phyloP scores from a whole-genome alignment of 2,329 filamentous ascomycete species.

The Magnaporthales sp. region DNA sequence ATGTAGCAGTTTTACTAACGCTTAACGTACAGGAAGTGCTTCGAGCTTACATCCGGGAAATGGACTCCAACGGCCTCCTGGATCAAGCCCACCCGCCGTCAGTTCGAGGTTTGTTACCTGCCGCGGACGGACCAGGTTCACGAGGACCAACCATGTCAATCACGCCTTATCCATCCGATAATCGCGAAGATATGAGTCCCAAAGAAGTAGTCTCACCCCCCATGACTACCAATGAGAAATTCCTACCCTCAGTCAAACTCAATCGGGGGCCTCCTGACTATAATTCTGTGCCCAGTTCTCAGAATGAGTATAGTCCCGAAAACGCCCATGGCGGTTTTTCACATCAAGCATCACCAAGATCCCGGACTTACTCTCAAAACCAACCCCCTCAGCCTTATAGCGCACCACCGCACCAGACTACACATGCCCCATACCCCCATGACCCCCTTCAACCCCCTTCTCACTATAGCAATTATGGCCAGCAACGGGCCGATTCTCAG shows the following conservation, averaged over 20 bases:
- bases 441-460: not conserved
- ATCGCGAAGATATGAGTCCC: constrained; percentile 15
- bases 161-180: constrained; percentile 11
- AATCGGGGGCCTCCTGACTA: constrained; percentile 16
- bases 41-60: constrained; percentile 51
- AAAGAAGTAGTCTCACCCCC: constrained; percentile 26
- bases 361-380: not conserved
- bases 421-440: constrained; percentile 2
- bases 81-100: constrained; percentile 37
- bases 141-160: constrained; percentile 9
- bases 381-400: constrained; percentile 1
- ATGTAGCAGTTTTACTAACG: not conserved
- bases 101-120: constrained; percentile 38
- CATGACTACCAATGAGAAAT: constrained; percentile 30
- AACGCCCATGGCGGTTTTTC: not conserved
- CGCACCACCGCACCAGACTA: constrained; percentile 1
- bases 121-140: constrained; percentile 27
- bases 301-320: not conserved
- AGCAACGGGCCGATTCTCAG: not conserved
- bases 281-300: not conserved
- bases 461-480: not conserved
- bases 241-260: constrained; percentile 27
- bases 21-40: constrained; percentile 39
- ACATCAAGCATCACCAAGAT: not conserved
- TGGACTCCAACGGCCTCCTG: constrained; percentile 39